Percentiles rank a stretch among this genome's conserved stretches.
phyloP scores from a whole-genome alignment of 1,139 yeast genomes.

The Hemisphaericaspora xylofermentans region DNA sequence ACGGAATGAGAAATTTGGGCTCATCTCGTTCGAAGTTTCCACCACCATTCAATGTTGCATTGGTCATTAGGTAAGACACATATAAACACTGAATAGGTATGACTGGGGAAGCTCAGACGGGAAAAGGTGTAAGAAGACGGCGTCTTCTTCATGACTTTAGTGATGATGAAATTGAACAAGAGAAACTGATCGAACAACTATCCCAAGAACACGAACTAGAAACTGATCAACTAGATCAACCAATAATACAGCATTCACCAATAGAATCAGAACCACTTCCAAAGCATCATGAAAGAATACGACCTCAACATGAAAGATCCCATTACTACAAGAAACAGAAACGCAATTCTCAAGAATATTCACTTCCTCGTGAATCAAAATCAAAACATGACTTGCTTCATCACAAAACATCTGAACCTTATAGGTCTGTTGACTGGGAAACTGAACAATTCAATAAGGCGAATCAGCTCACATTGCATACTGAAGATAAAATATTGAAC shows the following conservation, averaged over 20 bases:
- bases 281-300: not conserved
- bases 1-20: no score
- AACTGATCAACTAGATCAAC: not conserved
- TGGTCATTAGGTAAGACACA: no score
- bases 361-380: conserved; percentile 6
- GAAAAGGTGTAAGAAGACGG: conserved; percentile 22
- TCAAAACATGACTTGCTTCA: conserved; percentile 44
- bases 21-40: no score
- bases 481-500: conserved; percentile 46
- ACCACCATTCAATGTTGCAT: no score
- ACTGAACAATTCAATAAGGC: conserved; percentile 58
- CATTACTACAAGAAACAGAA: conserved; percentile 6
- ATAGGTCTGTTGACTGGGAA: conserved; percentile 59
- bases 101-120: conserved; percentile 11
- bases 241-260: not conserved
- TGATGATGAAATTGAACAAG: conserved; percentile 7
- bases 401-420: conserved; percentile 27
- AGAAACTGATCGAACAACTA: conserved; percentile 5
- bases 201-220: not conserved
- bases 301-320: not conserved
- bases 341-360: not conserved
- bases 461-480: conserved; percentile 25
- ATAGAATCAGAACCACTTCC: not conserved
- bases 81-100: no score
- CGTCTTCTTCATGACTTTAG: conserved; percentile 12